Percentiles rank a stretch among this genome's conserved stretches.
These are phyloP conservation scores for Boletus mariae DNA, from an alignment of 1,284 basidiomycete genomes.

Conservation along the genomic window DNA sequence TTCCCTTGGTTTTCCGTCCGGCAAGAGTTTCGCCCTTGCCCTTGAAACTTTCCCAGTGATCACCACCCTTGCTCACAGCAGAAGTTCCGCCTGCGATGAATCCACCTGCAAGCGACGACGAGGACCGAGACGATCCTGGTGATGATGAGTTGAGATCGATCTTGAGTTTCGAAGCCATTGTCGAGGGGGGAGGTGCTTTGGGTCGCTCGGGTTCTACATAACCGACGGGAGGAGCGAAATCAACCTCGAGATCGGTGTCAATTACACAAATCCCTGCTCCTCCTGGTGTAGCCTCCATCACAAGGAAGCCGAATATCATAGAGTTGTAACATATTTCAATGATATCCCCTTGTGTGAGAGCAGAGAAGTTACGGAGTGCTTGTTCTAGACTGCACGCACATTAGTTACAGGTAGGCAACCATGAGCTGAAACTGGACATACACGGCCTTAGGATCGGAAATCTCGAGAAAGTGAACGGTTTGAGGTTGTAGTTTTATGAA, in stretches of 20 bases:
- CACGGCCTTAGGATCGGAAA: constrained; percentile 96
- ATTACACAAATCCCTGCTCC: constrained; percentile 87
- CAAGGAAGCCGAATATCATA: constrained; percentile 90
- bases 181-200: constrained; percentile 76
- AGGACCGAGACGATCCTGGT: constrained; percentile 76
- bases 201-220: constrained; percentile 90
- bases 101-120: constrained; percentile 67
- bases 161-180: constrained; percentile 97
- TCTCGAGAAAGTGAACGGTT: constrained; percentile 90
- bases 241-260: constrained; percentile 95
- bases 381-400: constrained; percentile 75
- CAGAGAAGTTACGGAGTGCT: constrained; percentile 92
- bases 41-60: constrained; percentile 90
- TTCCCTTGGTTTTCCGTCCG: constrained; percentile 89
- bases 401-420: constrained; percentile 4
- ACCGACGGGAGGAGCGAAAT: constrained; percentile 73
- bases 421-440: constrained; percentile 41
- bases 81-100: constrained; percentile 52
- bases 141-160: constrained; percentile 87
- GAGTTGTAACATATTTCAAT: constrained; percentile 91
- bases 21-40: constrained; percentile 86
- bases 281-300: constrained; percentile 92
- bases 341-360: constrained; percentile 85
- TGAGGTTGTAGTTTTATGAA: constrained; percentile 98
- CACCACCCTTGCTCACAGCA: constrained; percentile 66